Evolutionary conservation across 2,329 filamentous ascomycete species (phyloP), one percentile per base, ranked within the genome.

Genomic region (Cadophora sp.): DNA sequence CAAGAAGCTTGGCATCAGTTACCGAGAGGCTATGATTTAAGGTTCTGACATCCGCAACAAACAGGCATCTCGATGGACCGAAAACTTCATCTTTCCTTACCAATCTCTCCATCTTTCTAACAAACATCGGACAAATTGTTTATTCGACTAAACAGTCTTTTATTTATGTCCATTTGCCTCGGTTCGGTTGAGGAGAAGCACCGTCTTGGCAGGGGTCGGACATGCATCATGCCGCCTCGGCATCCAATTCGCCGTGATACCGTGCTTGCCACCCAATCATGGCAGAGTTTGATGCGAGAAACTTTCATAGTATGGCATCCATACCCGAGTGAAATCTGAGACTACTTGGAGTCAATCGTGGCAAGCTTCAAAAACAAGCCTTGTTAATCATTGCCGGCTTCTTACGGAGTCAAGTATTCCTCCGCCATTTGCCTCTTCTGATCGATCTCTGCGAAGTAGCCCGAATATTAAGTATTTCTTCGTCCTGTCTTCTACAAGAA

Each of bases 11-110:
- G 56, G 56, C 34, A 59, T 59, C 22, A 2, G 9, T 24, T 59
- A 43, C 34, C 56, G 56, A 59, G n/a, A 62, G 40, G 59, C 59
- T 62, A 50, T 24, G 26, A 40, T 22, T 59, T 59, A 29, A 34
- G 24, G 59, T 62, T 29, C 59, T 31, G 40, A 62, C 40, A 50
- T 26, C 59, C 59, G 59, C 40, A 34, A 43, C 40, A 48, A 11
- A 50, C 55, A 40, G 26, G 31, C 8, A 14, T 53, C 50, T 14
- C 22, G 14, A 3, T 3, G 19, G 14, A 2, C n/a, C 19, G 12
- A 9, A n/a, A 37, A 5, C 53, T 34, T 24, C n/a, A 19, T 37
- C 55, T 59, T 4, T 14, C 12, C 55, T 26, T 19, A 43, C 56
- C 31, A 59, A 43, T 59, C 9, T 14, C 9, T 27, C 56, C 22